These are phyloP conservation scores for Arabidopsis hybrid DNA, from an alignment of 441 rosid species.

Conservation along the genomic window DNA sequence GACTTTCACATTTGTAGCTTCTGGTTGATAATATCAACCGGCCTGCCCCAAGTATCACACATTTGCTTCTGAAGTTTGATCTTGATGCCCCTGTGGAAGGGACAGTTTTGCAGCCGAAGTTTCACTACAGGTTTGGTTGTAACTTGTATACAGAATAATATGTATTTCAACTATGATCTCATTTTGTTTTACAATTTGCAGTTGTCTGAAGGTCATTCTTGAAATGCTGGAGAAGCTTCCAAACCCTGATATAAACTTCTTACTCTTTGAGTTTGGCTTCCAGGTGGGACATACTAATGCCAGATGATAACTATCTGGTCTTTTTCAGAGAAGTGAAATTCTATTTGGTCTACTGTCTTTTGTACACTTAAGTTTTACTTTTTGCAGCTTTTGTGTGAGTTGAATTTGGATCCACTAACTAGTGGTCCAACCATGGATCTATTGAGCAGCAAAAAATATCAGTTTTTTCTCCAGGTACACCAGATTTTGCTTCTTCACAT, in stretches of 20 bases:
- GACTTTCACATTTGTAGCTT: constrained; percentile 61
- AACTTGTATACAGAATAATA: constrained; percentile 13
- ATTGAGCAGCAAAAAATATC: constrained; percentile 81
- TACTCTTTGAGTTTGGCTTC: constrained; percentile 92
- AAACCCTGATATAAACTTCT: constrained; percentile 81
- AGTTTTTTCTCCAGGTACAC: constrained; percentile 81
- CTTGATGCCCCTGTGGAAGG: constrained; percentile 80
- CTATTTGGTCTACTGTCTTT: constrained; percentile 19
- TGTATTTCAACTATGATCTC: constrained; percentile 22
- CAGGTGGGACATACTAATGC: constrained; percentile 65
- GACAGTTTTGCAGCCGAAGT: constrained; percentile 92
- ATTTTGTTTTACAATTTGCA: constrained; percentile 46
- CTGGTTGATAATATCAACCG: constrained; percentile 83
- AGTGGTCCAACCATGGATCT: constrained; percentile 91
- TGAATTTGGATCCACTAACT: constrained; percentile 88
- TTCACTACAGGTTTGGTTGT: constrained; percentile 81
- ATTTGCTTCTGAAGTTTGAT: constrained; percentile 92
- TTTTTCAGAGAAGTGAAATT: constrained; percentile 8
- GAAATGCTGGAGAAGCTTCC: constrained; percentile 82
- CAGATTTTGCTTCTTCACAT: constrained; percentile 28
- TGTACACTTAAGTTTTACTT: constrained; percentile 33
- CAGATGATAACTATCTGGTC: constrained; percentile 17
- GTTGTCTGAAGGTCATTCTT: constrained; percentile 96
- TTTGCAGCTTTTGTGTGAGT: constrained; percentile 84
- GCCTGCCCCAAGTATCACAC: constrained; percentile 94